phyloP scores from a whole-genome alignment of 1,284 basidiomycete genomes.

The Hortiboletus rubellus region DNA sequence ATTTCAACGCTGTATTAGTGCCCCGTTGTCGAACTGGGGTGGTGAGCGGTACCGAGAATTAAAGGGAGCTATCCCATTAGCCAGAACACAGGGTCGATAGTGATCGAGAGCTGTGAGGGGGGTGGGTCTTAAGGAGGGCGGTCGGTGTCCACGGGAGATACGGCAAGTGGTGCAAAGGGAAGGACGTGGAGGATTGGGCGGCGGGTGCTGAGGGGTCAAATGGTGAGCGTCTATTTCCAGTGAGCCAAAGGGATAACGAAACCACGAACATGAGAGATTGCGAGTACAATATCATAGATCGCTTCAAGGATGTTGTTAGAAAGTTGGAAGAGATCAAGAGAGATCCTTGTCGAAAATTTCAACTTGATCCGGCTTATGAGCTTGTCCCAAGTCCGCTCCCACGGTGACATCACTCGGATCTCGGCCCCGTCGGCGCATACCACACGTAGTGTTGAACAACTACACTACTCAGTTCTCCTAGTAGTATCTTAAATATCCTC shows the following conservation, averaged over 20 bases:
- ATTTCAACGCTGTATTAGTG: slow-evolving; percentile 35
- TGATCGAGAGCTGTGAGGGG: slow-evolving; percentile 3
- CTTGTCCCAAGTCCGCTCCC: neutral
- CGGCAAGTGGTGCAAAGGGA: slow-evolving; percentile 62
- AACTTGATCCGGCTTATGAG: neutral
- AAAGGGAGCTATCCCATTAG: slow-evolving; percentile 67
- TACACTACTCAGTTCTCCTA: neutral
- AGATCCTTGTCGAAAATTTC: slow-evolving; percentile 24
- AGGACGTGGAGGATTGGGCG: slow-evolving; percentile 52
- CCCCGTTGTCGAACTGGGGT: slow-evolving; percentile 3
- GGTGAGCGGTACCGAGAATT: slow-evolving; percentile 35
- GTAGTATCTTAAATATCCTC: slow-evolving; percentile 24
- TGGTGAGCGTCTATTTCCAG: neutral
- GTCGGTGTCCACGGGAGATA: slow-evolving; percentile 65
- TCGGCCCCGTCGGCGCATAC: too few relatives aligned
- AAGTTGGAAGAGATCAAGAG: too few relatives aligned
- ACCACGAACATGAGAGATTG: slow-evolving; percentile 23
- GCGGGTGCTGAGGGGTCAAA: slow-evolving; percentile 38
- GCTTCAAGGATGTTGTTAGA: slow-evolving; percentile 13
- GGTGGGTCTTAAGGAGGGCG: slow-evolving; percentile 65
- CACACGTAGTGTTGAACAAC: too few relatives aligned
- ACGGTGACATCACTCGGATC: neutral
- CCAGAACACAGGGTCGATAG: slow-evolving; percentile 28
- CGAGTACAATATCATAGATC: slow-evolving; percentile 54
- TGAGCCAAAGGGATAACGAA: neutral